Conservation (phyloP, 2,329 filamentous ascomycete genomes). For the Ophiostoma sp. region DNA sequence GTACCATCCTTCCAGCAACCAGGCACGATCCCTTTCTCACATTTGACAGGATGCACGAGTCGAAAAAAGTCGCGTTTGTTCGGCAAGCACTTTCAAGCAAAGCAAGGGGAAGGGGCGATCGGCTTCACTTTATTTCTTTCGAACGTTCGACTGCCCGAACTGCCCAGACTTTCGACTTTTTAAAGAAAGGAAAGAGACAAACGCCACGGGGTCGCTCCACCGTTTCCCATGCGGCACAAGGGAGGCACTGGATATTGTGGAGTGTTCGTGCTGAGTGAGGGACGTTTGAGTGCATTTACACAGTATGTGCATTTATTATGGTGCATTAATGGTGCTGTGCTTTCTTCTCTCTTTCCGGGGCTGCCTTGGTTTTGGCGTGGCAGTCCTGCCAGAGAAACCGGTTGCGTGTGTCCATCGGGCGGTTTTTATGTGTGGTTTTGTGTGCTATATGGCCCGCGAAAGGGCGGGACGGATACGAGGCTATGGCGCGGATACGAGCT, state of each 20-base stretch:
- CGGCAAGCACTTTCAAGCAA: background rate
- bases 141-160: background rate
- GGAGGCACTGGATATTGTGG: background rate
- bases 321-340: background rate
- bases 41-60: background rate
- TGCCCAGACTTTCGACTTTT: background rate
- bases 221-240: background rate
- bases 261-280: background rate
- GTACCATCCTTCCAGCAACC: background rate
- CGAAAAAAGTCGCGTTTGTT: background rate
- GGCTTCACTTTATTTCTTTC: background rate
- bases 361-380: slow-evolving; percentile 8
- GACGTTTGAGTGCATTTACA: background rate
- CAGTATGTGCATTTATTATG: background rate
- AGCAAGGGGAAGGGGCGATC: slow-evolving; percentile 1
- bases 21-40: background rate
- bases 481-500: slow-evolving; percentile 14
- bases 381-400: slow-evolving; percentile 9
- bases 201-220: background rate
- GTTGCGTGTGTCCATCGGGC: slow-evolving; percentile 12
- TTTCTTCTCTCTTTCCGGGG: background rate
- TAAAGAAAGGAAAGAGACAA: background rate
- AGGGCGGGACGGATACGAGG: slow-evolving; percentile 19
- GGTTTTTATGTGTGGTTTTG: background rate
- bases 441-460: background rate